Conservation (phyloP, 2,329 filamentous ascomycete genomes). For the Septoria linicola region DNA sequence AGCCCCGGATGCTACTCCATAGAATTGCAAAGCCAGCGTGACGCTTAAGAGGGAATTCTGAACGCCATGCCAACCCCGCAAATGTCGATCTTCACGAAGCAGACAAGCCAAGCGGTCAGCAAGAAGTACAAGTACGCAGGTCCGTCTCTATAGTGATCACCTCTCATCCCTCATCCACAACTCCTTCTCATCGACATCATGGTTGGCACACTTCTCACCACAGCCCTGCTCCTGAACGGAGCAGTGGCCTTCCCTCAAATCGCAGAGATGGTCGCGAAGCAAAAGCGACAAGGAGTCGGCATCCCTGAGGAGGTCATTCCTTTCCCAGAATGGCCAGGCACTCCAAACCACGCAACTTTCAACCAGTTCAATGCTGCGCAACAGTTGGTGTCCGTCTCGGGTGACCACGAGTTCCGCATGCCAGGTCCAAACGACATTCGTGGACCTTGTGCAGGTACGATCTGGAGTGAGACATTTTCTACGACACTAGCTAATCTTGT, state of each 20-base stretch:
- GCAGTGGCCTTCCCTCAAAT: slow-evolving; percentile 28
- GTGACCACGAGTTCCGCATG: slow-evolving; percentile 28
- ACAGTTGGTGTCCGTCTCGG: slow-evolving; percentile 31
- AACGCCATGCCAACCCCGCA: slow-evolving; percentile 1
- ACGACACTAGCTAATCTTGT: not conserved
- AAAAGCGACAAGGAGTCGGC: slow-evolving; percentile 19
- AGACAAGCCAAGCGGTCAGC: not conserved
- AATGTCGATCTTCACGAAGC: slow-evolving; percentile 1
- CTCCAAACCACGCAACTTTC: slow-evolving; percentile 25
- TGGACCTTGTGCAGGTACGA: slow-evolving; percentile 31
- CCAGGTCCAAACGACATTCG: slow-evolving; percentile 29
- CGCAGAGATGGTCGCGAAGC: slow-evolving; percentile 26
- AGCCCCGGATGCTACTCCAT: slow-evolving; percentile 2
- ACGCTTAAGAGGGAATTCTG: not conserved
- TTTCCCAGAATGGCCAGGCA: slow-evolving; percentile 29
- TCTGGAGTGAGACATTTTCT: slow-evolving; percentile 11
- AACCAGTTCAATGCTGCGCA: slow-evolving; percentile 31
- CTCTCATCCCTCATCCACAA: not conserved
- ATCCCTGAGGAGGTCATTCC: slow-evolving; percentile 17
- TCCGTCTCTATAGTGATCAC: not conserved
- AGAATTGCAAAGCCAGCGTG: not conserved
- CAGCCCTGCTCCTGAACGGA: slow-evolving; percentile 23
- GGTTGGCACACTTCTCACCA: slow-evolving; percentile 8
- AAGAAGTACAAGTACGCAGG: not conserved
- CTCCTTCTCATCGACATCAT: slow-evolving; percentile 2